Percentiles rank a stretch among this genome's conserved stretches.
Evolutionary conservation across 495 filamentous ascomycete genomes (phyloP).

Genomic region (Saxophila tyrrhenica): DNA sequence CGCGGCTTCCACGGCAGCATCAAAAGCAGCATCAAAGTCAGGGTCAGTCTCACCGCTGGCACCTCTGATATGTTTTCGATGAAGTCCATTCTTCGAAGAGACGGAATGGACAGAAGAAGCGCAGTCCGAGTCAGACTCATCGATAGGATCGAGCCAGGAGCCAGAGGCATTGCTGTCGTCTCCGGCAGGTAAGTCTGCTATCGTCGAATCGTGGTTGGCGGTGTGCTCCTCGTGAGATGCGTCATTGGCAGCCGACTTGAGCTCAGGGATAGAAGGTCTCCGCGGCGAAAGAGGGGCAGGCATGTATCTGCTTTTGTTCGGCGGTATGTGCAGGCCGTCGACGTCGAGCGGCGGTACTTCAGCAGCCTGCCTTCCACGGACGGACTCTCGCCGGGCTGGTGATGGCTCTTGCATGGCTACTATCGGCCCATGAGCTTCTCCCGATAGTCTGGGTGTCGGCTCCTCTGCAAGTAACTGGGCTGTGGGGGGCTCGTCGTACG

Average conservation of each 20-base stretch:
- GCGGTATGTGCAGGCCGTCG: neutral
- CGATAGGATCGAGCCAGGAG: slow-evolving; percentile 94
- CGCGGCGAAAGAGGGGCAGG: slow-evolving; percentile 40
- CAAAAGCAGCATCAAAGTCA: slow-evolving; percentile 88
- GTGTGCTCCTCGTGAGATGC: neutral
- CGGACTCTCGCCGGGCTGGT: too few species aligned
- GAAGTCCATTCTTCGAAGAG: slow-evolving; percentile 56
- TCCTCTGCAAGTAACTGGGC: too few species aligned
- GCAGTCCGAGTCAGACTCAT: slow-evolving; percentile 75
- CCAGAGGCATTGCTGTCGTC: slow-evolving; percentile 61
- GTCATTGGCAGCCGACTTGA: neutral
- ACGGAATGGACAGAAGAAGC: slow-evolving; percentile 72
- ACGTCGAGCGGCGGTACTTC: neutral
- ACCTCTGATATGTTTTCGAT: slow-evolving; percentile 52
- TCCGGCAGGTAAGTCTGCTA: slow-evolving; percentile 10
- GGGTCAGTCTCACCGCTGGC: slow-evolving; percentile 72
- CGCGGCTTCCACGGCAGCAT: slow-evolving; percentile 91
- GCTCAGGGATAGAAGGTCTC: slow-evolving; percentile 31
- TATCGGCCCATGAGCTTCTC: neutral
- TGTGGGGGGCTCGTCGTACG: too few species aligned
- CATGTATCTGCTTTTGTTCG: slow-evolving; percentile 26
- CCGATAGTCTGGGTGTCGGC: neutral
- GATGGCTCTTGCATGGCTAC: neutral
- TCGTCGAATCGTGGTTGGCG: neutral
- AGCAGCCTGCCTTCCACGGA: neutral